Conservation (phyloP, 169 alveolate species). For the Condylostoma magnum region DNA sequence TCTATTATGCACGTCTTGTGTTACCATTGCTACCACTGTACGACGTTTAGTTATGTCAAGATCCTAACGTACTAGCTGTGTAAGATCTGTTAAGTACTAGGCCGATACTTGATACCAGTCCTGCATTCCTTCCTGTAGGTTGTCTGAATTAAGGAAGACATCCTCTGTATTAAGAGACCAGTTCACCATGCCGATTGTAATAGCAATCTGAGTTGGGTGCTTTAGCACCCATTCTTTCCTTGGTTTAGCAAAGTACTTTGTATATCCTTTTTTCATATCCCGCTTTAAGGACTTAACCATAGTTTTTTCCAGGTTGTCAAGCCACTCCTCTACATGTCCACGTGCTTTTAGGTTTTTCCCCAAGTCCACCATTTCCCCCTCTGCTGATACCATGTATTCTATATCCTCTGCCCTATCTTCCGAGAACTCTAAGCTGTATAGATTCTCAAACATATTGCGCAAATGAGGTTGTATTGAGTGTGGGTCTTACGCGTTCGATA, state of each 20-base stretch:
- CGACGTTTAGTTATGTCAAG: slow-evolving; percentile 75
- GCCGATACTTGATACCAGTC: slow-evolving; percentile 80
- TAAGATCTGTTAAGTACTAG: slow-evolving; percentile 78
- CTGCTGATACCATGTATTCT: slow-evolving; percentile 87
- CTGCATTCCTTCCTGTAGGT: slow-evolving; percentile 27
- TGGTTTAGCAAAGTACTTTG: slow-evolving; percentile 68
- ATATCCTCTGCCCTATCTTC: slow-evolving; percentile 48
- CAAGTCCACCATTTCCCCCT: slow-evolving; percentile 88
- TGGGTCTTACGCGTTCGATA: slow-evolving; percentile 77
- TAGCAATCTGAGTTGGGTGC: slow-evolving; percentile 82
- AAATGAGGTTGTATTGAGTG: slow-evolving; percentile 72
- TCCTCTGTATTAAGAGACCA: slow-evolving; percentile 82
- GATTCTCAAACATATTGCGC: slow-evolving; percentile 80
- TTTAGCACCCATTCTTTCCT: slow-evolving; percentile 89
- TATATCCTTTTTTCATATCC: slow-evolving; percentile 72
- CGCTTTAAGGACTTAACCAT: slow-evolving; percentile 81
- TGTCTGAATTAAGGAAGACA: slow-evolving; percentile 38
- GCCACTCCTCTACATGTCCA: slow-evolving; percentile 93
- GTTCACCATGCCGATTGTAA: slow-evolving; percentile 73
- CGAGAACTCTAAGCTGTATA: slow-evolving; percentile 60
- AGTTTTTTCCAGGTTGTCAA: slow-evolving; percentile 82
- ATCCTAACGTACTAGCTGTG: slow-evolving; percentile 76
- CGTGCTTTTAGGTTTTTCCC: slow-evolving; percentile 81
- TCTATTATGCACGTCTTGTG: slow-evolving; percentile 92
- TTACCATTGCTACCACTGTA: slow-evolving; percentile 85